Conservation (phyloP, 768 basidiomycete species). For the Mrakia gelida region DNA sequence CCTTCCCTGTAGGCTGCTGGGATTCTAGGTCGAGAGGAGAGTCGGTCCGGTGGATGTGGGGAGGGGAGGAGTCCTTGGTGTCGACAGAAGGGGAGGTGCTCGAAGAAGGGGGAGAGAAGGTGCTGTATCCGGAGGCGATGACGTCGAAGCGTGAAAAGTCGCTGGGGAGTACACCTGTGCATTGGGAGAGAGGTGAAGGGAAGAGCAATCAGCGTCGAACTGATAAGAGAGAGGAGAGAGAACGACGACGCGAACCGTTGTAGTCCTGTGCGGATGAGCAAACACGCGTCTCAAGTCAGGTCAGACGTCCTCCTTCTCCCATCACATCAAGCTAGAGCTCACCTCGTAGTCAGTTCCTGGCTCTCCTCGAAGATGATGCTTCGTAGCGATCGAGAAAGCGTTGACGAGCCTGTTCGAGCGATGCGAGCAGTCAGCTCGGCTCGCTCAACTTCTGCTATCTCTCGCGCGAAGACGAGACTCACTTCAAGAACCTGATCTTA, state of each 20-base stretch:
- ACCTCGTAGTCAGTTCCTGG: constrained; percentile 21
- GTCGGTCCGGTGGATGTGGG: constrained; percentile 32
- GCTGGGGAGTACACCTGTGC: constrained; percentile 58
- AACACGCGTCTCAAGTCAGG: background rate
- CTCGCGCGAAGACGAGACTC: background rate
- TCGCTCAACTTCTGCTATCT: background rate
- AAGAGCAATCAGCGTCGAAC: too few species aligned
- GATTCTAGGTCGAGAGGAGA: constrained; percentile 15
- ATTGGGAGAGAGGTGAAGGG: background rate
- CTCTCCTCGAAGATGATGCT: constrained; percentile 51
- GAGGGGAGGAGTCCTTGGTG: constrained; percentile 3
- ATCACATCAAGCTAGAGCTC: background rate
- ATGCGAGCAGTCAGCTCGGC: background rate
- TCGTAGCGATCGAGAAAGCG: constrained; percentile 66
- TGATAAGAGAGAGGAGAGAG: background rate
- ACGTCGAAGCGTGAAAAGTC: constrained; percentile 51
- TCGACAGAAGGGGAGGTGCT: background rate
- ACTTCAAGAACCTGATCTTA: constrained; percentile 65
- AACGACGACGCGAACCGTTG: background rate
- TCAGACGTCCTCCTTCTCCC: background rate
- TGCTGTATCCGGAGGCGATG: background rate
- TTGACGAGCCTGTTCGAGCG: constrained; percentile 50
- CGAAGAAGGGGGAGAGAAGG: background rate
- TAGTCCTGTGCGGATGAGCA: background rate
- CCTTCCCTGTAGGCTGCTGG: background rate